Base-by-base conservation (phyloP, 2,329 filamentous ascomycete genomes). In the Didymella exigua region DNA sequence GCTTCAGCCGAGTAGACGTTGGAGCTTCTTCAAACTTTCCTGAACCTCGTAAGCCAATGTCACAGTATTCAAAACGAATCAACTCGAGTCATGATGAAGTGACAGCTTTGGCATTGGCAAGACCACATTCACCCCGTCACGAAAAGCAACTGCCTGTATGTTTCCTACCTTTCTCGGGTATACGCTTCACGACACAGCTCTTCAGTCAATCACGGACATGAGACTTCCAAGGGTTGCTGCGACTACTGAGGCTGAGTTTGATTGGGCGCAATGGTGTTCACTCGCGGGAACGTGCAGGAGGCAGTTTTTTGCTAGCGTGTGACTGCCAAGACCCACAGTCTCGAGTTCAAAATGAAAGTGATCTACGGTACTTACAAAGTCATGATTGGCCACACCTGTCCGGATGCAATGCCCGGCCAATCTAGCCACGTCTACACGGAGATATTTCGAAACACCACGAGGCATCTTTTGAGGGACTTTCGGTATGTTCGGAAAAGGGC, bases 301-400 rank as follows among this genome's bases (percentile, higher is more conserved):
- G 60, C 52, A 65, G 54, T 60, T 66, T 65, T 67, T 62, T 49
- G 62, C 58, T 63, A 65, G 60, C 41, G 65, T 13, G 19, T 38
- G 36, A 58, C 58, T 63, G 63, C 61, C 31, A 33, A 42, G 40
- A 11, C 13, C 4, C 16, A 21, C 8, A 5, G 29, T 10, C 23
- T 24, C 8, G 16, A 5, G 5, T 38, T 13, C 13, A n/a, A 13
- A 19, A n/a, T 4, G 4, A 24, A 5, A 5, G 2, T 8, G 14
- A 13, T n/a, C 24, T 1, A n/a, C 36, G 21, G 2, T 38, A 19
- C 18, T 14, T 14, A 14, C 3, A 14, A 4, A 23, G 13, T n/a
- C 13, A 3, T 37, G 52, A 55, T 55, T 55, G 46, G 52, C 21
- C 31, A 10, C 26, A 6, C 16, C 6, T 11, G 13, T 9, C 18